Evolutionary conservation across 2,329 filamentous ascomycete species (phyloP), one percentile per base, ranked within the genome.

Genomic region (Trichoderma koningii): DNA sequence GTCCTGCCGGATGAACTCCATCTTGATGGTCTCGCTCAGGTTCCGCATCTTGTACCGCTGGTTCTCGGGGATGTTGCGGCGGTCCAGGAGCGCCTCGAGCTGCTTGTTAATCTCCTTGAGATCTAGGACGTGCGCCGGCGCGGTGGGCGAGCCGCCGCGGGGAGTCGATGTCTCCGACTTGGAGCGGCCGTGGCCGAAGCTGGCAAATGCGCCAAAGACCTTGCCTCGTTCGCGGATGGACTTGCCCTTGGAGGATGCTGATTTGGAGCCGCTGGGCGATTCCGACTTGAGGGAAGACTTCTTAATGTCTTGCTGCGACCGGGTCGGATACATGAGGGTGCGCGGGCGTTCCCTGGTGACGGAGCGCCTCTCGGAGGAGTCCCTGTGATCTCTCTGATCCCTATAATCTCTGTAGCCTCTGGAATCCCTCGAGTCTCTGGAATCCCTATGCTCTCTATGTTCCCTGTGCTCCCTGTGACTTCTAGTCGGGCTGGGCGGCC

Each of bases 41-140:
- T 89, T 93, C 52, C 94, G 87, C 93, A 99, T 97, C 79, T 96
- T 96, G 76, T 94, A 92, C 63, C 94, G 85, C 82, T 97, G 93
- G 69, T 97, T 91, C 73, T 96, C 91, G 3, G 94, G 93, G 63
- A 98, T 96, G 72, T 98, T 97, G 68, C 94, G 86, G 19, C 93
- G 88, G 74, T 97, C 92, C 76, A 96, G 75, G 76, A 87, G 83
- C 3, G 83, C 85, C 71, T 89, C 85, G 55, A 87, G 81, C 68
- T 87, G 84, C 65, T 76, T 78, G 67, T 85, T 80, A 47, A 87
- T 83, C 67, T 87, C 80, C 70, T 81, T 79, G n/a, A 81, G 79
- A 63, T 84, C 79, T 34, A 87, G 76, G n/a, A 70, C 66, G 7
- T 73, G 73, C 52, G 91, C 89, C 5, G 86, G 23, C 42, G 64